phyloP scores from a whole-genome alignment of 2,329 filamentous ascomycete species.

The Verticillium longisporum region DNA sequence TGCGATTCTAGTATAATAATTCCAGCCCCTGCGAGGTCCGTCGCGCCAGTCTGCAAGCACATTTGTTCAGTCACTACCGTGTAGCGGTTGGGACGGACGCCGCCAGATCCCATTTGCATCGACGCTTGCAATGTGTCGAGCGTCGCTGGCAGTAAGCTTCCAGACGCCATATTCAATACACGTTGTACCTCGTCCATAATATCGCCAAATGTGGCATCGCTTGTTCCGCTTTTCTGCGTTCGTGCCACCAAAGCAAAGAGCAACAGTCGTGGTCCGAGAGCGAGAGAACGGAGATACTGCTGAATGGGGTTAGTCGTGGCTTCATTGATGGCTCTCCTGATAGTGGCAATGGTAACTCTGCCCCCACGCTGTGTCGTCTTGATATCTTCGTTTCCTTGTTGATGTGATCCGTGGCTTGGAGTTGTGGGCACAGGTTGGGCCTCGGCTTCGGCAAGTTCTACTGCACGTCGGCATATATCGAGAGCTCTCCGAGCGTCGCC shows the following conservation, averaged over 20 bases:
- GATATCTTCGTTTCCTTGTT: constrained; percentile 5
- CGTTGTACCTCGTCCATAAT: constrained; percentile 79
- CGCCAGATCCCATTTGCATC: constrained; percentile 5
- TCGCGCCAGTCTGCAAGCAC: constrained; percentile 60
- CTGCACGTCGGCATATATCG: constrained; percentile 90
- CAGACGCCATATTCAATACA: constrained; percentile 38
- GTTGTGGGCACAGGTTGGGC: constrained; percentile 43
- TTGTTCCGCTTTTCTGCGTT: constrained; percentile 74
- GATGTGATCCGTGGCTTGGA: constrained; percentile 47
- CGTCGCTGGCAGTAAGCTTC: background rate
- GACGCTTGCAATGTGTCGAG: background rate
- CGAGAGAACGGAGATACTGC: constrained; percentile 76
- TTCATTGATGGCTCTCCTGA: constrained; percentile 92
- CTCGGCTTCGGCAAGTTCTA: constrained; percentile 86
- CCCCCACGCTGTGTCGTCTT: constrained; percentile 4
- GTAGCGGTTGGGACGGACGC: background rate
- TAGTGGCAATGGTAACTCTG: constrained; percentile 83
- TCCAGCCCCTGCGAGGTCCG: constrained; percentile 80
- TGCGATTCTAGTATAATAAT: constrained; percentile 78
- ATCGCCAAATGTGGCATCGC: constrained; percentile 83
- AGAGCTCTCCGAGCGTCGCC: constrained; percentile 88
- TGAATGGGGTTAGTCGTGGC: constrained; percentile 89
- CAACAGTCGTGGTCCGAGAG: constrained; percentile 77
- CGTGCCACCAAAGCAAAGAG: constrained; percentile 75
- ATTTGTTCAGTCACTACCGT: constrained; percentile 5